These are phyloP conservation scores for Trichoderma simmonsii DNA, from an alignment of 2,329 filamentous ascomycete species.

Conservation along the genomic window DNA sequence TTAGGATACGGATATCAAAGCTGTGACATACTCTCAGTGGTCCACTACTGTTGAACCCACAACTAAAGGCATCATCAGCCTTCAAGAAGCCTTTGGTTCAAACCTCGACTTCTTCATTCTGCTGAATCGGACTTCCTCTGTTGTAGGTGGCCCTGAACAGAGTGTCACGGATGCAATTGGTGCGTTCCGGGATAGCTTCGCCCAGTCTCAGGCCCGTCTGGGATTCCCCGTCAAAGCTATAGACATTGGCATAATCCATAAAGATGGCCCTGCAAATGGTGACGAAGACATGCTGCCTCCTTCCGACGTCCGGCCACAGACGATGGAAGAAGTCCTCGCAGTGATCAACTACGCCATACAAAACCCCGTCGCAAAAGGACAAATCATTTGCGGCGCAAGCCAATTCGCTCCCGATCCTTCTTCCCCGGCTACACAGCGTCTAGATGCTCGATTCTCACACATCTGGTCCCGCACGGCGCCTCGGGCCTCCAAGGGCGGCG, in stretches of 20 bases:
- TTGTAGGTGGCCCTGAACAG: slow-evolving; percentile 1
- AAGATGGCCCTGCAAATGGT: neutral
- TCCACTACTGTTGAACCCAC: neutral
- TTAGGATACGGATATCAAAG: neutral
- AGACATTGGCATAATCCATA: neutral
- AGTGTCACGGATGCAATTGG: neutral
- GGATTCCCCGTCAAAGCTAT: slow-evolving; percentile 11
- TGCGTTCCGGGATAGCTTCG: slow-evolving; percentile 15
- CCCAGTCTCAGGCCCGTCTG: neutral
- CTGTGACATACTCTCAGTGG: slow-evolving; percentile 1
- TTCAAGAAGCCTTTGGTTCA: slow-evolving; percentile 1
- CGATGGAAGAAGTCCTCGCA: neutral
- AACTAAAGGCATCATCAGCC: neutral
- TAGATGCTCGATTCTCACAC: slow-evolving; percentile 16
- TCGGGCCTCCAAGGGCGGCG: neutral
- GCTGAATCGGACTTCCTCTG: neutral
- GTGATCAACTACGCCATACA: slow-evolving; percentile 17
- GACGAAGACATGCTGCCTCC: neutral
- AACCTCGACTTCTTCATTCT: slow-evolving; percentile 18
- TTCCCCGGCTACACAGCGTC: neutral
- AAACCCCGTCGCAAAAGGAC: neutral
- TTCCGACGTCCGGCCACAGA: slow-evolving; percentile 1
- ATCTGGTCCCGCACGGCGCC: slow-evolving; percentile 8
- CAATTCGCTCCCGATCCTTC: neutral
- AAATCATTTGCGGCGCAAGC: slow-evolving; percentile 11